Percentiles rank a stretch among this genome's conserved stretches.
Evolutionary conservation across 2,329 filamentous ascomycete genomes (phyloP).

Genomic region (Cladophialophora chaetospira): DNA sequence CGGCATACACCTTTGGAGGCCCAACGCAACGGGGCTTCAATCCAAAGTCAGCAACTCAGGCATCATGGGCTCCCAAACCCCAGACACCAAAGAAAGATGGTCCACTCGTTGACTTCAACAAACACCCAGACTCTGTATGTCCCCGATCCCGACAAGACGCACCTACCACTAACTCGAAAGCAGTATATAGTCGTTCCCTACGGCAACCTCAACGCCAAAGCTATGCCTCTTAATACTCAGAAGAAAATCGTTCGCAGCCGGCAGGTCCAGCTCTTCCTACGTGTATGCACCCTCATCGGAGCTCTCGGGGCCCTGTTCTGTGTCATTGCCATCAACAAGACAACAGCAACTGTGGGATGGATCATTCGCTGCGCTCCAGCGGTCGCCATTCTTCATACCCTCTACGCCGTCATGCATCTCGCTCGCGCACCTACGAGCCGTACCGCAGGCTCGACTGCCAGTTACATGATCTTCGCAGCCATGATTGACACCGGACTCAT

Average conservation of each 20-base stretch:
- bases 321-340: constrained; percentile 73
- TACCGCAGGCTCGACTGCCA: constrained; percentile 77
- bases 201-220: constrained; percentile 61
- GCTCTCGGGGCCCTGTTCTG: constrained; percentile 72
- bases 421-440: constrained; percentile 68
- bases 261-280: constrained; percentile 67
- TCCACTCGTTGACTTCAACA: constrained; percentile 78
- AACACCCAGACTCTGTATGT: constrained; percentile 76
- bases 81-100: constrained; percentile 68
- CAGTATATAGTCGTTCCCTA: constrained; percentile 60
- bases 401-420: constrained; percentile 82
- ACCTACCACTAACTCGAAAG: constrained; percentile 14
- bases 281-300: constrained; percentile 67
- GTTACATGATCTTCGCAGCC: constrained; percentile 83
- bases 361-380: constrained; percentile 74
- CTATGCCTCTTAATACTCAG: constrained; percentile 72
- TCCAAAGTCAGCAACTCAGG: constrained; percentile 80
- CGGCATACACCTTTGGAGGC: constrained; percentile 55
- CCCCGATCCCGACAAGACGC: neutral
- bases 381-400: constrained; percentile 69
- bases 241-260: constrained; percentile 69
- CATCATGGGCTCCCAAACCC: constrained; percentile 69
- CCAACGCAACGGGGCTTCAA: constrained; percentile 68
- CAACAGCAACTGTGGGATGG: constrained; percentile 68
- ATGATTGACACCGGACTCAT: constrained; percentile 69